Evolutionary conservation across 148 eudicot species (phyloP), one percentile per base, ranked within the genome.

Genomic region (Fagopyrum homotropicum): DNA sequence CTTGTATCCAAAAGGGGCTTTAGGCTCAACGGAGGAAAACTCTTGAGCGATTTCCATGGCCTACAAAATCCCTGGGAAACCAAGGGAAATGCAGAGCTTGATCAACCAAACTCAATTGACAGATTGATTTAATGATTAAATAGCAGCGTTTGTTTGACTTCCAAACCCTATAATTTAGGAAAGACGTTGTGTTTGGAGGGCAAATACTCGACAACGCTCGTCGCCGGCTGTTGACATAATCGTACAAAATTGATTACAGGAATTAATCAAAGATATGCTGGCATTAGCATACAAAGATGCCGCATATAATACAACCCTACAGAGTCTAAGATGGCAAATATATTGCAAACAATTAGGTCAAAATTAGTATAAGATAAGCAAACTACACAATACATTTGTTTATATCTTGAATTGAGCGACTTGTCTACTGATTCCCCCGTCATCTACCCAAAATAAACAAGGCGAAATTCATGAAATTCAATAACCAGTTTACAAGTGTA

Each of bases 1-100:
- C 52, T 63, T 68, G 52, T 63, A 72, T 40, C 45, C 68, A n/a
- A n/a, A 46, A 63, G 80, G 76, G 49, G 2, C 40, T 1, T 59
- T 61, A 75, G 26, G 55, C 1, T 72, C 80, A 57, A 26, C 29
- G 35, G 72, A 69, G 45, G 69, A 45, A 40, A 8, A 14, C 2
- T 43, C 71, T 40, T 66, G 46, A 40, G 47, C 71, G 15, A 66
- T 66, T 46, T 66, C 71, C 71, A 66, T 66, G 12, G 52, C 52
- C 52, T 49, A 49, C 52, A 49, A 49, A 49, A 49, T 7, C 52
- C 40, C 2, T 1, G 40, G 40, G 26, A 22, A 22, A 22, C 26
- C 26, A 22, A 22, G 40, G 40, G 40, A 35, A 35, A 35, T 35
- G 40, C 40, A 35, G 40, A 35, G 40, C 3, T 35, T 35, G 40